These are phyloP conservation scores for Pythium folliculosum DNA, from an alignment of 352 stramenopile genomes.

Conservation along the genomic window DNA sequence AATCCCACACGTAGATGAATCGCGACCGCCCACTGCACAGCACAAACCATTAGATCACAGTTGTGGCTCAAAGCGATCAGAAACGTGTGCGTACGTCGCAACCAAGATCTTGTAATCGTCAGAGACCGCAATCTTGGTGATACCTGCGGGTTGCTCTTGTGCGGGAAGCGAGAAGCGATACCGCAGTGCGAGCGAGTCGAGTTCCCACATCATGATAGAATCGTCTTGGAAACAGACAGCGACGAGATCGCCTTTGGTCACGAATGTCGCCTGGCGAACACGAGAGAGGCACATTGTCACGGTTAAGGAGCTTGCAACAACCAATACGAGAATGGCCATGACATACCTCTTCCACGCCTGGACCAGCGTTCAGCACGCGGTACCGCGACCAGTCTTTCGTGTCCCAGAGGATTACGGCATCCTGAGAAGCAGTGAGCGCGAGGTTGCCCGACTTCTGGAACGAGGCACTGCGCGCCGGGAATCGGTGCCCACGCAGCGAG, in stretches of 20 bases:
- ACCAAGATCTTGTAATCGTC: conserved; percentile 78
- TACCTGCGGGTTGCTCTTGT: conserved; percentile 55
- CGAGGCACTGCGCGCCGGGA: conserved; percentile 50
- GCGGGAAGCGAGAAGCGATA: conserved; percentile 73
- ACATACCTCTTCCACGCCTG: conserved; percentile 53
- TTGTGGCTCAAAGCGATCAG: background rate
- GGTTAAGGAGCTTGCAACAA: background rate
- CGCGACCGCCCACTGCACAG: conserved; percentile 54
- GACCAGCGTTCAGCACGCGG: conserved; percentile 75
- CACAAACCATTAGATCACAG: background rate
- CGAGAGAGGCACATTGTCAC: too few species aligned
- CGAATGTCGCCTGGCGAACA: conserved; percentile 48
- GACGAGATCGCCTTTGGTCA: conserved; percentile 59
- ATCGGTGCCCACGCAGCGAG: conserved; percentile 69
- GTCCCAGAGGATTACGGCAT: conserved; percentile 85
- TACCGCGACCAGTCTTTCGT: conserved; percentile 84
- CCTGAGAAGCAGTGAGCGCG: conserved; percentile 72
- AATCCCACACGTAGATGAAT: conserved; percentile 86
- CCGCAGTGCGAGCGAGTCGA: conserved; percentile 67
- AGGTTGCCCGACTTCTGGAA: conserved; percentile 78
- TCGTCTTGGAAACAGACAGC: conserved; percentile 83
- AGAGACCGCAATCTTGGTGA: conserved; percentile 73
- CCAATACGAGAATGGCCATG: background rate
- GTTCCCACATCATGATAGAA: conserved; percentile 88
- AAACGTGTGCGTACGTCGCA: conserved; percentile 48